phyloP scores from a whole-genome alignment of 345 rosid genomes.

The Camelina laxa region DNA sequence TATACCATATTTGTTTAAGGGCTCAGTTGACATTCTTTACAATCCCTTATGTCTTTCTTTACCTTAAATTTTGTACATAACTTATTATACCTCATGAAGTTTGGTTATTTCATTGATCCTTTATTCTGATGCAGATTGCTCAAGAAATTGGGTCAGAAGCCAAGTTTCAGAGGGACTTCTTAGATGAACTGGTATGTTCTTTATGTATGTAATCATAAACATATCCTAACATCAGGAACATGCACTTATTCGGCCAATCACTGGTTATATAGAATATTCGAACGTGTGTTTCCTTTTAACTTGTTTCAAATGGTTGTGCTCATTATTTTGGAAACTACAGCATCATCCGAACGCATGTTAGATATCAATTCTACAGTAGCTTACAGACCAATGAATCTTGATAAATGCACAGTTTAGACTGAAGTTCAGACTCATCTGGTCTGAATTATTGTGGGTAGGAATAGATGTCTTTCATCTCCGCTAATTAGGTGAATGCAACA shows the following conservation, averaged over 20 bases:
- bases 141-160: slow-evolving; percentile 81
- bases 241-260: not conserved
- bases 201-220: not conserved
- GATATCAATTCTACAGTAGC: not conserved
- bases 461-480: not conserved
- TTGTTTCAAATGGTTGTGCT: not conserved
- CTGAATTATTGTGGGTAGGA: not conserved
- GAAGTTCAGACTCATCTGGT: not conserved
- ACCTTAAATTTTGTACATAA: not conserved
- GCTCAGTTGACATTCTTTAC: not conserved
- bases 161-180: slow-evolving; percentile 72
- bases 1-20: slow-evolving; percentile 4
- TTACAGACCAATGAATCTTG: slow-evolving; percentile 13
- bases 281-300: not conserved
- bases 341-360: not conserved
- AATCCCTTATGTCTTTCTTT: not conserved
- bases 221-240: not conserved
- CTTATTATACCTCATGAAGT: not conserved
- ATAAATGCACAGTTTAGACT: not conserved
- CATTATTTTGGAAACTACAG: not conserved
- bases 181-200: slow-evolving; percentile 71
- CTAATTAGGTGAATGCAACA: slow-evolving; percentile 33
- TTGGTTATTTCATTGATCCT: slow-evolving; percentile 1
- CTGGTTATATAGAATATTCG: not conserved
- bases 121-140: slow-evolving; percentile 68